Base-by-base conservation (phyloP, 1,139 yeast species). In the Yamadazyma pseudoaaseri region DNA sequence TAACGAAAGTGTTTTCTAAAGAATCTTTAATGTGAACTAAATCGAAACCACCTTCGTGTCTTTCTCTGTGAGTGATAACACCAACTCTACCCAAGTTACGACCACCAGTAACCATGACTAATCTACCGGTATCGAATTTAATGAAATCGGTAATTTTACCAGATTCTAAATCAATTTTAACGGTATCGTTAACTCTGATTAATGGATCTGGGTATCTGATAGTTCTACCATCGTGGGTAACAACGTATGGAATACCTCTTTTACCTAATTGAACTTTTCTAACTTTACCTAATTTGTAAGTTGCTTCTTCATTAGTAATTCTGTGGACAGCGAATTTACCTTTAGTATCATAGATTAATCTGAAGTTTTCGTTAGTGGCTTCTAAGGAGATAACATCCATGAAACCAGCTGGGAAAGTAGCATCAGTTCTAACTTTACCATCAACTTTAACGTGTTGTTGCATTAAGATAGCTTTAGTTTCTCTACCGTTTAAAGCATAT, bases 11-110 rank as follows among this genome's bases (percentile, higher is more conserved):
- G 92, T 92, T 92, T 70, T 90, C 97, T 62, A 89, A 82, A 49
- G 95, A 73, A 69, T 90, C 98, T 84, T 90, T 90, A 72, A 90
- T 83, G 86, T 90, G 97, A 59, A 90, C 97, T 71, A 90, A 84
- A 73, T 90, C 97, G 80, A 92, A 90, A 70, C 97, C 97, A 71
- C 98, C 98, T 70, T 90, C 96, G 81, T 90, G 98, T 77, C 86
- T 87, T 79, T 90, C 98, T 76, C 95, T 85, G 94, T 90, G 96
- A 58, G 84, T 79, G 69, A 90, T 89, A 56, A 86, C 89, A 84
- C 98, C 98, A 67, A 89, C 90, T 76, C 98, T 86, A 70, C 98
- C 98, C 95, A 90, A 82, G 85, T 87, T 89, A 76, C 96, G 92
- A 77, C 97, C 97, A 78, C 97, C 97, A 54, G 97, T 90, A 70